Evolutionary conservation across 495 filamentous ascomycete species (phyloP).

Genomic region (Hyphodiscus hymeniophilus): DNA sequence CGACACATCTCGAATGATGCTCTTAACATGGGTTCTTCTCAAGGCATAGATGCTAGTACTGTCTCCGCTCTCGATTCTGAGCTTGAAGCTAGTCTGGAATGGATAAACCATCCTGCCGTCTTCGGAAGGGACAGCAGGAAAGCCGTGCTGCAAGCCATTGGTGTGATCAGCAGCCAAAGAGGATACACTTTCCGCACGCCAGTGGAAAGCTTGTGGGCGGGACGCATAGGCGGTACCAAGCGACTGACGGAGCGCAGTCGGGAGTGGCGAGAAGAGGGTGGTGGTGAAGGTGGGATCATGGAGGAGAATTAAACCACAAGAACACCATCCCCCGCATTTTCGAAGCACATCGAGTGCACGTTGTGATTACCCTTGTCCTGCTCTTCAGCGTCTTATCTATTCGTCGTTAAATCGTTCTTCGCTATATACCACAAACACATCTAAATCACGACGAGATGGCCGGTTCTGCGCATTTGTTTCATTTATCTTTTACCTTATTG

Average conservation of each 20-base stretch:
- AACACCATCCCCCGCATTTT: background rate
- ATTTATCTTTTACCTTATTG: background rate
- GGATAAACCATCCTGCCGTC: slow-evolving; percentile 95
- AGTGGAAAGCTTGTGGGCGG: slow-evolving; percentile 78
- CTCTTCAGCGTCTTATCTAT: background rate
- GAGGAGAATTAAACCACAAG: slow-evolving; percentile 53
- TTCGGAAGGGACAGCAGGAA: slow-evolving; percentile 94
- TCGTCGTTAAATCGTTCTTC: background rate
- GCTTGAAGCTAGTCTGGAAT: slow-evolving; percentile 89
- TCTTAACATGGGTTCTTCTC: slow-evolving; percentile 30
- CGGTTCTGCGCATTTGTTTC: background rate
- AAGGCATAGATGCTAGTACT: slow-evolving; percentile 66
- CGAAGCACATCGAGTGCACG: background rate
- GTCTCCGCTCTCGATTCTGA: slow-evolving; percentile 86
- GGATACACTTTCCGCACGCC: slow-evolving; percentile 90
- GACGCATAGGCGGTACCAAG: slow-evolving; percentile 68
- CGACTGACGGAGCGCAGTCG: slow-evolving; percentile 67
- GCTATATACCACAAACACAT: slow-evolving; percentile 2
- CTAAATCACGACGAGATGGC: slow-evolving; percentile 14
- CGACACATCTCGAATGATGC: slow-evolving; percentile 27
- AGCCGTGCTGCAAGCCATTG: slow-evolving; percentile 91
- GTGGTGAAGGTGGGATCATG: slow-evolving; percentile 69
- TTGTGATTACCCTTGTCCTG: background rate
- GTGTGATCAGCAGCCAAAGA: slow-evolving; percentile 88
- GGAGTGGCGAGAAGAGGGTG: slow-evolving; percentile 74